These are phyloP conservation scores for Ceratobasidium papillatum DNA, from an alignment of 1,284 basidiomycete genomes.

Conservation along the genomic window DNA sequence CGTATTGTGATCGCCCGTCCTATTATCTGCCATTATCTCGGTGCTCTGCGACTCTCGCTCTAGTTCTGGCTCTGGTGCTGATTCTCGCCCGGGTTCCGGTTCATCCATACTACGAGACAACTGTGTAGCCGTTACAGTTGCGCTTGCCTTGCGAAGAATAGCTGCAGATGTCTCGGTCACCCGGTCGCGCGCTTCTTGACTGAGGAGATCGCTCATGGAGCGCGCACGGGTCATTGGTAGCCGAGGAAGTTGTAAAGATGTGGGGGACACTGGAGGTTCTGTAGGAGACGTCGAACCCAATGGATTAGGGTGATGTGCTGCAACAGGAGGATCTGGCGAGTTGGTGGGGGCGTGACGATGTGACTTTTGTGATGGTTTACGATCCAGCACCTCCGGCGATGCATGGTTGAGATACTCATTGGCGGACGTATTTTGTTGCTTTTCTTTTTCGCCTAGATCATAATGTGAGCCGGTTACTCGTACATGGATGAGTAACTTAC, in stretches of 20 bases:
- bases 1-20: neutral
- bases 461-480: slow-evolving; percentile 29
- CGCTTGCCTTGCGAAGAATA: slow-evolving; percentile 32
- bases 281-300: slow-evolving; percentile 26
- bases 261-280: slow-evolving; percentile 23
- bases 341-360: neutral
- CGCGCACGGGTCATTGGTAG: slow-evolving; percentile 60
- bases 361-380: neutral
- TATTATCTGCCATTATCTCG: neutral
- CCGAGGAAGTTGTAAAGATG: slow-evolving; percentile 21
- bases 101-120: slow-evolving; percentile 4
- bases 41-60: neutral
- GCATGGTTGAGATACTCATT: slow-evolving; percentile 47
- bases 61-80: neutral
- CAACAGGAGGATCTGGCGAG: neutral
- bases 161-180: slow-evolving; percentile 28
- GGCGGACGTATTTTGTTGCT: slow-evolving; percentile 52
- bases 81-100: neutral
- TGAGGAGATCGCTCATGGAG: slow-evolving; percentile 64
- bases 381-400: slow-evolving; percentile 36
- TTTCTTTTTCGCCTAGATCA: slow-evolving; percentile 49
- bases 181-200: slow-evolving; percentile 57
- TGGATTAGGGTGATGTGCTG: neutral
- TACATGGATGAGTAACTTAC: slow-evolving; percentile 42
- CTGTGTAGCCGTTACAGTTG: neutral